phyloP scores from a whole-genome alignment of 257 asterid genomes.

The Jacaranda mimosifolia region DNA sequence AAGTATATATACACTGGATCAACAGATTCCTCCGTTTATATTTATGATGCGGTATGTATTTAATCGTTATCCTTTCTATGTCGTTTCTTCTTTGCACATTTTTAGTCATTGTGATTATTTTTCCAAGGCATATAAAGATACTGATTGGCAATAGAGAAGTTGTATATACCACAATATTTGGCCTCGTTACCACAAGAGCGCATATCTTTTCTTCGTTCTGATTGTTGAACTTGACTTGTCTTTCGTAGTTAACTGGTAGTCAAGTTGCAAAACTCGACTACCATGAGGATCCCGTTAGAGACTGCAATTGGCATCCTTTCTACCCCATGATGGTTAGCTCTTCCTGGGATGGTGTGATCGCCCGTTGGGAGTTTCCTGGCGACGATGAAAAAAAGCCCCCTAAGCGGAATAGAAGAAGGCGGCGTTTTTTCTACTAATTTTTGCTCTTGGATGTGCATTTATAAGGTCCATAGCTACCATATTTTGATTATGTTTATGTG shows the following conservation, averaged over 20 bases:
- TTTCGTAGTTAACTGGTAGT: constrained; percentile 66
- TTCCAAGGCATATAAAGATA: not conserved
- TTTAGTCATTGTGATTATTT: not conserved
- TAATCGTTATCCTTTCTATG: not conserved
- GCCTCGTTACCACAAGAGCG: not conserved
- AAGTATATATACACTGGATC: constrained; percentile 94
- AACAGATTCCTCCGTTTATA: constrained; percentile 68
- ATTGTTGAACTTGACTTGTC: not conserved
- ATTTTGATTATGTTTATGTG: constrained; percentile 15
- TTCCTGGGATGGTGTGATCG: constrained; percentile 85
- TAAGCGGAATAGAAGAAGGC: constrained; percentile 49
- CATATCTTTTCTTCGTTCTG: not conserved
- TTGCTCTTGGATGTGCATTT: not conserved
- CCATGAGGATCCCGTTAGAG: constrained; percentile 82
- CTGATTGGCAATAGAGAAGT: not conserved
- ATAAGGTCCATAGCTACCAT: constrained; percentile 13
- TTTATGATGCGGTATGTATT: constrained; percentile 84
- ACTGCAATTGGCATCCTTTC: constrained; percentile 95
- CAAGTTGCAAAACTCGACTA: constrained; percentile 74
- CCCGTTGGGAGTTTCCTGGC: constrained; percentile 88
- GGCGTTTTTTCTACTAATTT: constrained; percentile 44
- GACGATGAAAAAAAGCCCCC: constrained; percentile 41
- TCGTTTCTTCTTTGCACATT: not conserved
- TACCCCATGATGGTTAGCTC: constrained; percentile 85
- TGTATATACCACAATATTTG: not conserved